A percentile compares a stretch with the other conserved stretches of the same genome.
Conservation (phyloP, 768 basidiomycete genomes). For the Gyrodon lividus region DNA sequence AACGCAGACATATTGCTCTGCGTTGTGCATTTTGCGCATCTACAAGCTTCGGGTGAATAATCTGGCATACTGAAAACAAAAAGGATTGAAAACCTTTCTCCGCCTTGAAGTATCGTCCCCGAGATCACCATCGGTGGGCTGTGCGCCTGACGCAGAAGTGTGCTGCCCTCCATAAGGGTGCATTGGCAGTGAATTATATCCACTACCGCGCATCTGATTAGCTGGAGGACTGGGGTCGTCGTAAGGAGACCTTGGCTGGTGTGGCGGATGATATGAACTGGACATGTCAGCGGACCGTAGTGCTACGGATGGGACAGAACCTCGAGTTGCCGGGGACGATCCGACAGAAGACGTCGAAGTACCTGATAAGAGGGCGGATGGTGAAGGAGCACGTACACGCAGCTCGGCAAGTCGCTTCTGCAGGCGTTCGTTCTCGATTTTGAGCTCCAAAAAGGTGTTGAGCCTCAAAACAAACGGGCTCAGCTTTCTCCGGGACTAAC, state of each 20-base stretch:
- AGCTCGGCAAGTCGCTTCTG: constrained; percentile 56
- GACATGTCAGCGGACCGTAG: constrained; percentile 13
- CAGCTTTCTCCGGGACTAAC: background rate
- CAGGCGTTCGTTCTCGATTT: constrained; percentile 82
- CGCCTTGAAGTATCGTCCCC: constrained; percentile 54
- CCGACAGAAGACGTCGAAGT: constrained; percentile 19
- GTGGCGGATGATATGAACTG: constrained; percentile 16
- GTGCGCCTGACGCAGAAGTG: constrained; percentile 10
- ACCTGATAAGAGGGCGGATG: constrained; percentile 13
- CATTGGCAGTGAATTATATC: constrained; percentile 19
- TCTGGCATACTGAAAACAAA: background rate
- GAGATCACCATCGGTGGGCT: constrained; percentile 39
- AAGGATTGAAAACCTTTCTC: constrained; percentile 52
- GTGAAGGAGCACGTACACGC: constrained; percentile 25
- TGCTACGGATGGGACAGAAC: constrained; percentile 19
- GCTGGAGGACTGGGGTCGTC: constrained; percentile 13
- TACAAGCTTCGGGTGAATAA: constrained; percentile 7
- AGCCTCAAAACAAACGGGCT: constrained; percentile 42
- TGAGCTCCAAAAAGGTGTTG: constrained; percentile 76
- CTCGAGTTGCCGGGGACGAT: constrained; percentile 27
- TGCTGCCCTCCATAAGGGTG: constrained; percentile 19
- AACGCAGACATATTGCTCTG: constrained; percentile 82
- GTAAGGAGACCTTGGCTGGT: constrained; percentile 9
- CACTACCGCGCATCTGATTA: constrained; percentile 12
- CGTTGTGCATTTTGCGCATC: constrained; percentile 40